A percentile compares a stretch with the other conserved stretches of the same genome.
These are phyloP conservation scores for Schoenoplectus tabernaemontani DNA, from an alignment of 202 grass and related monocot genomes.

Conservation along the genomic window DNA sequence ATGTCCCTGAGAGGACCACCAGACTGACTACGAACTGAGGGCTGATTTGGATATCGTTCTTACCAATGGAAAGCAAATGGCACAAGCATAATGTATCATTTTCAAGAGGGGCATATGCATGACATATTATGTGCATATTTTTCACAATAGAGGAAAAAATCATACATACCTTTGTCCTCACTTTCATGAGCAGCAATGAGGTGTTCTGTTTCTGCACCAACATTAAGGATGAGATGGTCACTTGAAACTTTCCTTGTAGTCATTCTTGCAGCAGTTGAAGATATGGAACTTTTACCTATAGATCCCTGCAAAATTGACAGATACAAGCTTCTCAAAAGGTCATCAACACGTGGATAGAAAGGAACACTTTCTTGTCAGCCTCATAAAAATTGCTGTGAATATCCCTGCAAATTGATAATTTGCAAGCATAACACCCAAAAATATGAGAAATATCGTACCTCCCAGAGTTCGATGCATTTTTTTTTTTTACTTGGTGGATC, in stretches of 20 bases:
- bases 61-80: not conserved
- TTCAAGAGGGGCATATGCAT: not conserved
- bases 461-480: not conserved
- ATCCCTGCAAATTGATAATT: not conserved
- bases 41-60: not conserved
- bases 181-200: slow-evolving; percentile 59
- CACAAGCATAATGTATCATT: not conserved
- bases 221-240: slow-evolving; percentile 90
- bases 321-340: not conserved
- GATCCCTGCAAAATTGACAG: slow-evolving; percentile 45
- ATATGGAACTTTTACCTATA: slow-evolving; percentile 48
- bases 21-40: not conserved
- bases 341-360: not conserved
- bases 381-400: not conserved
- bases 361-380: not conserved
- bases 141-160: not conserved
- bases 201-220: slow-evolving; percentile 61
- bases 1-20: not conserved
- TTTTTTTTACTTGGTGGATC: not conserved
- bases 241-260: slow-evolving; percentile 67
- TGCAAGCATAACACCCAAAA: not conserved
- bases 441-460: not conserved
- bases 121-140: not conserved
- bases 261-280: slow-evolving; percentile 72
- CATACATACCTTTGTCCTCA: slow-evolving; percentile 86